Evolutionary conservation across 129 eudicot genomes (phyloP).

Genomic region (Daucus carota): DNA sequence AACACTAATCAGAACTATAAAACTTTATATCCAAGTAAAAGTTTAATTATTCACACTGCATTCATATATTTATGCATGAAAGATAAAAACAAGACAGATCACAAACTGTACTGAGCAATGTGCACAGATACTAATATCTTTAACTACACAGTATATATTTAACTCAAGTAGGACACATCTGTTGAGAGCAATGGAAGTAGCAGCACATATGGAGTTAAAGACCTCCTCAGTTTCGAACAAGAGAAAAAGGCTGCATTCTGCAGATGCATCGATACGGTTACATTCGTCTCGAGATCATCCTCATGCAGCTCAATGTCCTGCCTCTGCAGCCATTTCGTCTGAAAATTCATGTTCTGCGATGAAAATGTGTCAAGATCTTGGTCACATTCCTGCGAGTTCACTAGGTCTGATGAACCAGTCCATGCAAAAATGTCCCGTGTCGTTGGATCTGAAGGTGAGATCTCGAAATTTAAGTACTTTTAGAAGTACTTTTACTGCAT

Average conservation of each 20-base stretch:
- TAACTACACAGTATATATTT: not conserved
- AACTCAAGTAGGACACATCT: not conserved
- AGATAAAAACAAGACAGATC: not conserved
- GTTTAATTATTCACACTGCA: not conserved
- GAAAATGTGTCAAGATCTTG: conserved; percentile 16
- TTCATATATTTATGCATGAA: not conserved
- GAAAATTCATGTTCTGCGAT: conserved; percentile 24
- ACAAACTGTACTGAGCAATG: not conserved
- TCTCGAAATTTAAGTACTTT: not conserved
- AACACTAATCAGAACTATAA: too few relatives aligned
- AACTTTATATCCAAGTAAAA: too few relatives aligned
- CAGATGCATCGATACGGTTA: conserved; percentile 1
- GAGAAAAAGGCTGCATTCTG: conserved; percentile 26
- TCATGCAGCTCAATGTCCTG: conserved; percentile 14
- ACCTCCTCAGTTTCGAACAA: conserved; percentile 23
- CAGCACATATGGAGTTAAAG: conserved; percentile 21
- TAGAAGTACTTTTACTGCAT: too few relatives aligned
- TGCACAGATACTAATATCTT: not conserved
- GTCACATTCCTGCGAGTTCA: conserved; percentile 19
- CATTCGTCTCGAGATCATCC: not conserved
- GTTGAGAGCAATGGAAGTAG: conserved; percentile 19
- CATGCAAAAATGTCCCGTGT: conserved; percentile 6
- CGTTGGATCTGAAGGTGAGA: conserved; percentile 45
- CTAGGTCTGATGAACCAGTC: conserved; percentile 17
- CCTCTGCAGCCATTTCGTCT: conserved; percentile 3